phyloP scores from a whole-genome alignment of 2,329 filamentous ascomycete species.

The Hirsutella thompsonii region DNA sequence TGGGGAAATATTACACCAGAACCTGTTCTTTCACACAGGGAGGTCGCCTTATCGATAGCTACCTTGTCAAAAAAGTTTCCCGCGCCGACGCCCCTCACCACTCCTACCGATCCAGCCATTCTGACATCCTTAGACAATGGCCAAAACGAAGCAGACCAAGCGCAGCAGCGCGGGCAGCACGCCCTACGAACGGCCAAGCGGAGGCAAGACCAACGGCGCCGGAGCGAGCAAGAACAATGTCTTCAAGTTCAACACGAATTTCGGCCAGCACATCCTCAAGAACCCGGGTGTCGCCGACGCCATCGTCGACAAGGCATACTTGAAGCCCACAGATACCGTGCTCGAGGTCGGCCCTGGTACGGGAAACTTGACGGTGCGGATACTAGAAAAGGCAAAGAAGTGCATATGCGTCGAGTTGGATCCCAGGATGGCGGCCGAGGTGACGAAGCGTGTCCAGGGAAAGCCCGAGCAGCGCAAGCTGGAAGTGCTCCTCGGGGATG shows the following conservation, averaged over 20 bases:
- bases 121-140: conserved; percentile 26
- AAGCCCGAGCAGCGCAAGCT: conserved; percentile 73
- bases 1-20: too few species aligned
- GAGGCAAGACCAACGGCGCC: conserved; percentile 8
- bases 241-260: conserved; percentile 92
- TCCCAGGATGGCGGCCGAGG: conserved; percentile 89
- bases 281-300: conserved; percentile 75
- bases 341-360: conserved; percentile 88
- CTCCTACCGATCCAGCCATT: not conserved
- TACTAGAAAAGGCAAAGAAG: conserved; percentile 76
- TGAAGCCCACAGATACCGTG: conserved; percentile 84
- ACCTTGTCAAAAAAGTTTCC: not conserved
- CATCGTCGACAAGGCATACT: conserved; percentile 59
- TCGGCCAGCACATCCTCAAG: conserved; percentile 83
- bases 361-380: conserved; percentile 78
- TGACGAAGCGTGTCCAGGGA: conserved; percentile 87
- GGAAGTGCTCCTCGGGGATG: conserved; percentile 77
- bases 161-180: conserved; percentile 32
- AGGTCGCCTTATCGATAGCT: not conserved
- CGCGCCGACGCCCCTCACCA: not conserved
- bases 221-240: conserved; percentile 55
- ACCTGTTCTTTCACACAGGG: not conserved
- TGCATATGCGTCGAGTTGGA: conserved; percentile 82
- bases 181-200: conserved; percentile 27
- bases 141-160: conserved; percentile 38